A percentile compares a stretch with the other conserved stretches of the same genome.
Evolutionary conservation across 306 rosid species (phyloP).

Genomic region (Vigna radiata): DNA sequence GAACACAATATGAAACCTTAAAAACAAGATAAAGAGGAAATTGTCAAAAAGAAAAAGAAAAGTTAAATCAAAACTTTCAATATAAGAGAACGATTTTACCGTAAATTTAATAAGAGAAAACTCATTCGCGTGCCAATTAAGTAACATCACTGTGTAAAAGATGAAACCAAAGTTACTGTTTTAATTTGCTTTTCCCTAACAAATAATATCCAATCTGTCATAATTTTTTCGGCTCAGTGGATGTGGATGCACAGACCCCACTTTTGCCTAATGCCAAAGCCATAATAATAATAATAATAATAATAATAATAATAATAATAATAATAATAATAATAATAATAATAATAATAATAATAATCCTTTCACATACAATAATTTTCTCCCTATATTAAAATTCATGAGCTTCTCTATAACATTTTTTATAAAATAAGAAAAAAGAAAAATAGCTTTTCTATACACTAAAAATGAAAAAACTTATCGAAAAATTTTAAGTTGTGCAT

Average conservation of each 20-base stretch:
- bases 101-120: not conserved
- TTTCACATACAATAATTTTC: not conserved
- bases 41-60: no score
- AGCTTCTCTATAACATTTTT: no score
- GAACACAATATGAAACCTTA: no score
- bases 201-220: constrained; percentile 33
- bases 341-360: not conserved
- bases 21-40: no score
- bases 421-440: no score
- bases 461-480: no score
- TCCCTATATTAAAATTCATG: not conserved
- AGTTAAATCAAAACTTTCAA: not conserved
- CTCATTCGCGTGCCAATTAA: not conserved
- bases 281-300: not conserved
- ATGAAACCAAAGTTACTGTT: constrained; percentile 16
- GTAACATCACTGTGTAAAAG: not conserved
- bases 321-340: not conserved
- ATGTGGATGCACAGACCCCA: constrained; percentile 34
- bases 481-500: no score
- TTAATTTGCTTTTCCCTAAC: constrained; percentile 26
- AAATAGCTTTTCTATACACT: no score
- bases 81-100: not conserved
- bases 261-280: constrained; percentile 5
- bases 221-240: constrained; percentile 24
- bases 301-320: constrained; percentile 1